These are phyloP conservation scores for Blastomyces percursus DNA, from an alignment of 2,329 filamentous ascomycete species.

Conservation along the genomic window DNA sequence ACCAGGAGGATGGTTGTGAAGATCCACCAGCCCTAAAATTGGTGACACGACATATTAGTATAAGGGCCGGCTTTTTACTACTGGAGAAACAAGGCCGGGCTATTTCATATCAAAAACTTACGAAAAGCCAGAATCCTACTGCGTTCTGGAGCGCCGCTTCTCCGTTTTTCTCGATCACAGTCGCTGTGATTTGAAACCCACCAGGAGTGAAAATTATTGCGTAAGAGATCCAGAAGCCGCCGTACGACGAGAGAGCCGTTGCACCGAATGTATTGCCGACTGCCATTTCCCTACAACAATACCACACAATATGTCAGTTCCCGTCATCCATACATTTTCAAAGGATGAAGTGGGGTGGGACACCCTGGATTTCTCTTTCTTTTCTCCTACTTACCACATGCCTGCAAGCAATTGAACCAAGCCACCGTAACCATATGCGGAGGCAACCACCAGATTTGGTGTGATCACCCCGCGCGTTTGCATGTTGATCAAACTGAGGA, in stretches of 20 bases:
- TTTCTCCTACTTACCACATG: conserved; percentile 57
- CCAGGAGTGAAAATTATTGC: conserved; percentile 60
- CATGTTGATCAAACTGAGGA: conserved; percentile 65
- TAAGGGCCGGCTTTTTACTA: neutral
- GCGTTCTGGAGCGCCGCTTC: conserved; percentile 44
- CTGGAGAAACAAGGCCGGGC: neutral
- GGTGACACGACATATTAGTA: conserved; percentile 7
- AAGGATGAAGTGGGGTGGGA: neutral
- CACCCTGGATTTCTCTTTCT: neutral
- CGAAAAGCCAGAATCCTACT: conserved; percentile 62
- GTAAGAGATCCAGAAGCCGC: conserved; percentile 72
- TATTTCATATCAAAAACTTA: conserved; percentile 21
- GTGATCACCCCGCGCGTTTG: conserved; percentile 47
- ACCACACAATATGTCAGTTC: neutral
- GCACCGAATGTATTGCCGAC: conserved; percentile 81
- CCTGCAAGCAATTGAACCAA: conserved; percentile 68
- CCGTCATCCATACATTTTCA: neutral
- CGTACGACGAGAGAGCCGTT: conserved; percentile 69
- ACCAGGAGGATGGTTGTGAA: conserved; percentile 66
- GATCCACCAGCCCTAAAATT: conserved; percentile 61
- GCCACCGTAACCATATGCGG: conserved; percentile 66
- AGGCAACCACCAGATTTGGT: conserved; percentile 57
- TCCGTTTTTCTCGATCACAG: conserved; percentile 26
- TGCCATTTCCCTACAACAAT: conserved; percentile 59
- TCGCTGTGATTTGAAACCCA: conserved; percentile 50